phyloP scores from a whole-genome alignment of 495 filamentous ascomycete species.

The Hyaloscypha finlandica region DNA sequence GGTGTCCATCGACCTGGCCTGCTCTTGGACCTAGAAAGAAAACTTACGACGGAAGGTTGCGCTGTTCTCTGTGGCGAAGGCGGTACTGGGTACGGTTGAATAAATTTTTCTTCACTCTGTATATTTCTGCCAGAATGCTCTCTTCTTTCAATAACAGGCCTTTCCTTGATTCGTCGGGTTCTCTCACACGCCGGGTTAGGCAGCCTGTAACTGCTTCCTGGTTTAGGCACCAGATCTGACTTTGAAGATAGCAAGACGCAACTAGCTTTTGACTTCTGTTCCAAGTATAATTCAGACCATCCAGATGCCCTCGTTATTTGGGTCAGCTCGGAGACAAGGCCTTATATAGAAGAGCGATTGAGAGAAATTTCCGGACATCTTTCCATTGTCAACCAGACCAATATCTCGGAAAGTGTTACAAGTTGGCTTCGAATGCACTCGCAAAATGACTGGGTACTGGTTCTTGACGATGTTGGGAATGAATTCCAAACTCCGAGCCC shows the following conservation, averaged over 20 bases:
- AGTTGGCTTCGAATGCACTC: not conserved
- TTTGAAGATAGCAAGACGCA: not conserved
- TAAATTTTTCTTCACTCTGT: not conserved
- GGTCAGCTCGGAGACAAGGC: not conserved
- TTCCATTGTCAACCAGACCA: not conserved
- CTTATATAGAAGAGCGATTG: not conserved
- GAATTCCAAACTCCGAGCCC: not conserved
- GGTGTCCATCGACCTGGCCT: not conserved
- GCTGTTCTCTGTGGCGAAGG: not conserved
- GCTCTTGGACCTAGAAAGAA: not conserved
- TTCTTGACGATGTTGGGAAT: slow-evolving; percentile 1
- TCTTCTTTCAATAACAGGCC: too few relatives aligned
- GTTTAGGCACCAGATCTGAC: not conserved
- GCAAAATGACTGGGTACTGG: not conserved
- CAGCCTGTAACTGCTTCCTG: not conserved
- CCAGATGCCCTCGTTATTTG: not conserved
- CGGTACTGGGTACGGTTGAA: not conserved
- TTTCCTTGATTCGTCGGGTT: too few relatives aligned
- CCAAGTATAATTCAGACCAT: not conserved
- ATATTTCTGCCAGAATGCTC: not conserved
- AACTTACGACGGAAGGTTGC: not conserved
- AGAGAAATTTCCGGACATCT: not conserved
- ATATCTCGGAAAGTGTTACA: not conserved
- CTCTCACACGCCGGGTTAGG: too few relatives aligned
- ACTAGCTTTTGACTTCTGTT: not conserved